Evolutionary conservation across 805 yeast species (phyloP).

Genomic region (Candida pseudofarinosa): DNA sequence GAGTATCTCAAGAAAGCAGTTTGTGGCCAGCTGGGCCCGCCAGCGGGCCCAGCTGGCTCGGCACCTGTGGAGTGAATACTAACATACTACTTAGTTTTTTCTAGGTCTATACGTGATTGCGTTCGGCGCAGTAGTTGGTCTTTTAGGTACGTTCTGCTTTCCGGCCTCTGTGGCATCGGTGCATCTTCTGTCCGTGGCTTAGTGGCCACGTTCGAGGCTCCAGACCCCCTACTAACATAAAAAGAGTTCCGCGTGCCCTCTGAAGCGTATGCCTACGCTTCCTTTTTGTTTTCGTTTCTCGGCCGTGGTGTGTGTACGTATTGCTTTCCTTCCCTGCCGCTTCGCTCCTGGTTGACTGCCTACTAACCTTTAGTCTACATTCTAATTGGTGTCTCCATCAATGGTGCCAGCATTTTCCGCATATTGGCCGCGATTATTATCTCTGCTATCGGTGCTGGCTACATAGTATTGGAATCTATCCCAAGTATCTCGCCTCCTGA

Average conservation of each 20-base stretch:
- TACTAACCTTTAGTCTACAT: slow-evolving; percentile 34
- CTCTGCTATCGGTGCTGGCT: slow-evolving; percentile 58
- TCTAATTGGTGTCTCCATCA: slow-evolving; percentile 32
- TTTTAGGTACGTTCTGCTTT: slow-evolving; percentile 35
- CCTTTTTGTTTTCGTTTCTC: slow-evolving; percentile 65
- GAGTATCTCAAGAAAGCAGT: slow-evolving; percentile 16
- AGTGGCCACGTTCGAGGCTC: not conserved
- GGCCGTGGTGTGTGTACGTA: slow-evolving; percentile 69
- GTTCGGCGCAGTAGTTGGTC: slow-evolving; percentile 52
- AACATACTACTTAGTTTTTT: slow-evolving; percentile 38
- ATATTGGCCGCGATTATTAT: slow-evolving; percentile 55
- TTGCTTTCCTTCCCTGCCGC: not conserved
- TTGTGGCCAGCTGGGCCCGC: no score
- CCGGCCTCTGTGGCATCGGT: not conserved
- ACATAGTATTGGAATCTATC: slow-evolving; percentile 60
- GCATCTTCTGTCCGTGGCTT: not conserved
- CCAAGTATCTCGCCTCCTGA: slow-evolving; percentile 78
- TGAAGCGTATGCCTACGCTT: slow-evolving; percentile 60
- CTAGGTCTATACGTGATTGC: slow-evolving; percentile 55
- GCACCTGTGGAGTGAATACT: slow-evolving; percentile 11
- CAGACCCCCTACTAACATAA: not conserved
- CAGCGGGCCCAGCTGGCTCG: not conserved
- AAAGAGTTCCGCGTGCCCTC: slow-evolving; percentile 53
- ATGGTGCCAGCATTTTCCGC: slow-evolving; percentile 53
- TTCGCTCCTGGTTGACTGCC: not conserved